phyloP scores from a whole-genome alignment of 306 rosid species.

The Alnus rubra region DNA sequence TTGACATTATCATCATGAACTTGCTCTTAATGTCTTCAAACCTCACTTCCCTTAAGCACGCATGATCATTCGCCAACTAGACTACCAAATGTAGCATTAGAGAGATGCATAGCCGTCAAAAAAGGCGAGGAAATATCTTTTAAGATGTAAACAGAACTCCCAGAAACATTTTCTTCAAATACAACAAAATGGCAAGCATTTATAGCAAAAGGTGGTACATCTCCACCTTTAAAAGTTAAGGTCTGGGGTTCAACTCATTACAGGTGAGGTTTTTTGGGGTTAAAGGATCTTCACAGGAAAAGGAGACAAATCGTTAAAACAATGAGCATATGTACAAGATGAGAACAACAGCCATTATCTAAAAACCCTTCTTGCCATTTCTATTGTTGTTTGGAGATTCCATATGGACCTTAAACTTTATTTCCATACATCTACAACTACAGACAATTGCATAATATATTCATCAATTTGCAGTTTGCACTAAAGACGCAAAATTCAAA shows the following conservation, averaged over 20 bases:
- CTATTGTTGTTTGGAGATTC: background rate
- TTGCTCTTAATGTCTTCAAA: too few relatives aligned
- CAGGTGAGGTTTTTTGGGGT: background rate
- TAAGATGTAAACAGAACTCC: background rate
- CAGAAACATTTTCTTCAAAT: background rate
- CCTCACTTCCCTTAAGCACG: background rate
- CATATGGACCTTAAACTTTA: background rate
- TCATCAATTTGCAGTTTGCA: background rate
- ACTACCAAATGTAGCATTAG: slow-evolving; percentile 1
- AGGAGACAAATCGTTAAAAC: background rate
- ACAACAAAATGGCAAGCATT: background rate
- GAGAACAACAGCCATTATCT: background rate
- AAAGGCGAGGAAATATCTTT: background rate
- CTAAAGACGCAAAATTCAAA: background rate
- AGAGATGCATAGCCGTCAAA: background rate
- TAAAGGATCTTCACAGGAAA: background rate
- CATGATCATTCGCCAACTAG: background rate
- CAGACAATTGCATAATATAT: background rate
- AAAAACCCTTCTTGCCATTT: background rate
- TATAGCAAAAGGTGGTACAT: background rate
- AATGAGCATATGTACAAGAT: background rate
- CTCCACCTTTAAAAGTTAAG: too few relatives aligned
- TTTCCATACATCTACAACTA: background rate
- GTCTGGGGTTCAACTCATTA: background rate
- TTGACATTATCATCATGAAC: background rate